These are phyloP conservation scores for Acer negundo DNA, from an alignment of 345 rosid species.

Conservation along the genomic window DNA sequence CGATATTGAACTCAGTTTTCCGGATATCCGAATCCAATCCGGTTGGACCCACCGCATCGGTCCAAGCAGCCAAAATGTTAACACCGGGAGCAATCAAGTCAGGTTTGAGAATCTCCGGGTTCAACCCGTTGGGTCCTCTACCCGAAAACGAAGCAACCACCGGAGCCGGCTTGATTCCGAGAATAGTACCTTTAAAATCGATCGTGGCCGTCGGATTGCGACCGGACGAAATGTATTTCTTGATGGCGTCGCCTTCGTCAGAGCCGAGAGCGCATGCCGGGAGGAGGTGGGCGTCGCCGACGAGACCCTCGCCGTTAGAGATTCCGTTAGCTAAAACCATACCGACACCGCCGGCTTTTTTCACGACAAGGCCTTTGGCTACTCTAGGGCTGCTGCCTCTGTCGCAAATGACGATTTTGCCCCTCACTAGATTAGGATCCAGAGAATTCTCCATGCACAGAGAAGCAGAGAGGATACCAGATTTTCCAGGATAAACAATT, in stretches of 20 bases:
- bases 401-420: slow-evolving; percentile 80
- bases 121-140: slow-evolving; percentile 72
- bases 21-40: slow-evolving; percentile 65
- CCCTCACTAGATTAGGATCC: slow-evolving; percentile 56
- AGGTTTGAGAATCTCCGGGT: slow-evolving; percentile 75
- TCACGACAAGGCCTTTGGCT: slow-evolving; percentile 81
- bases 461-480: slow-evolving; percentile 59
- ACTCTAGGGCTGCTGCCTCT: slow-evolving; percentile 78
- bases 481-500: slow-evolving; percentile 68
- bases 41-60: slow-evolving; percentile 69
- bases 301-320: slow-evolving; percentile 82
- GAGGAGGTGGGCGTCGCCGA: slow-evolving; percentile 76
- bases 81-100: slow-evolving; percentile 83
- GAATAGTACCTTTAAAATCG: slow-evolving; percentile 64
- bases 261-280: slow-evolving; percentile 81
- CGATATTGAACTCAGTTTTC: slow-evolving; percentile 74
- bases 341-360: slow-evolving; percentile 81
- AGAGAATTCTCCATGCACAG: slow-evolving; percentile 80
- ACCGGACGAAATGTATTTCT: slow-evolving; percentile 48
- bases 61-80: slow-evolving; percentile 88
- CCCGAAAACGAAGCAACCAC: slow-evolving; percentile 85
- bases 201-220: slow-evolving; percentile 55
- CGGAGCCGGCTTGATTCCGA: slow-evolving; percentile 81
- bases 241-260: slow-evolving; percentile 61
- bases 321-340: slow-evolving; percentile 83